Evolutionary conservation across 345 rosid genomes (phyloP), one percentile per base, ranked within the genome.

Genomic region (Murraya paniculata): DNA sequence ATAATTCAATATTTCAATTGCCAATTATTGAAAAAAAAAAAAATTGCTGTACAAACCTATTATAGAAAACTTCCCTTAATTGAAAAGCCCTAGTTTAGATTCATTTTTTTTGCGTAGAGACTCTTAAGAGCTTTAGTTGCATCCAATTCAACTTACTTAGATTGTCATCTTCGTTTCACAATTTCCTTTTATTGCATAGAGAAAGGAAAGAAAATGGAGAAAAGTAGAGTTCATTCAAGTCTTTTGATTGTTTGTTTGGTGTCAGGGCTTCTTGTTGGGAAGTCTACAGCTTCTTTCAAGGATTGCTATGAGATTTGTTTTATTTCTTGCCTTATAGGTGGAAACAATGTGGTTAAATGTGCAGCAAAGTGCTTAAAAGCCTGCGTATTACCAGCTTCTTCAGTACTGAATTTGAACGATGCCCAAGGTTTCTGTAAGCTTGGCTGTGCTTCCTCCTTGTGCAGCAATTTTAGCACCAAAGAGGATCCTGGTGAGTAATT

Each of bases 251-350:
- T 38, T 25, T 75, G 74, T 14, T 28, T 86, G 67, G 77, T 84
- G 58, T 38, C 84, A 68, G 62, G 77, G 13, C 21, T 84, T 50
- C 50, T 45, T 0, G 50, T 45, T 45, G 50, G 50, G 50, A 5
- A 45, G 50, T 45, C 50, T 0, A 13, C 50, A 3, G 50, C 50
- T 45, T 45, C 50, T 11, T 45, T 45, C 50, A 45, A 13, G 50
- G 50, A 45, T 41, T 86, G 89, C 75, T 86, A 86, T 61, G 48
- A 2, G 48, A 22, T 9, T 25, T 84, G 87, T 77, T 82, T 84
- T 66, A 6, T 84, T 3, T 53, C 27, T 28, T 70, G 73, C 41
- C 18, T 24, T 82, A 13, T 84, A 85, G 38, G 69, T 2, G 21
- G 50, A 56, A 48, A 75, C 22, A 35, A 9, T 36, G 5, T 67